Conservation (phyloP, 306 rosid species). For the Phaseolus lunatus region DNA sequence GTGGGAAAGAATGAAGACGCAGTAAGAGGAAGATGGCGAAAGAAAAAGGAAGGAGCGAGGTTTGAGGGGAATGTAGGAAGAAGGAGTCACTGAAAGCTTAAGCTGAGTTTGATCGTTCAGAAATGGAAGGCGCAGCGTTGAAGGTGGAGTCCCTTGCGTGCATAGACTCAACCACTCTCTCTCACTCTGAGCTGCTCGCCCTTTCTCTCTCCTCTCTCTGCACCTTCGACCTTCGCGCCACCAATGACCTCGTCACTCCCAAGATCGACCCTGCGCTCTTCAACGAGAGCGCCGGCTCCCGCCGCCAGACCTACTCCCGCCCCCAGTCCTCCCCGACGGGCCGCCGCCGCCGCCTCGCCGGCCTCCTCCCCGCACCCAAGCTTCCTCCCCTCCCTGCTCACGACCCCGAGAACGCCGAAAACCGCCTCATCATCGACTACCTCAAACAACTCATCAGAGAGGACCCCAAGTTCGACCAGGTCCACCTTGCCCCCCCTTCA, state of each 20-base stretch:
- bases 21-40: too few relatives aligned
- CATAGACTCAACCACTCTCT: conserved; percentile 64
- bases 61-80: too few relatives aligned
- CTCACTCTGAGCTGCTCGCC: conserved; percentile 73
- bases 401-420: conserved; percentile 65
- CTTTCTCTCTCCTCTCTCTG: conserved; percentile 72
- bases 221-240: conserved; percentile 47
- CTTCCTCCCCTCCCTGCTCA: conserved; percentile 50
- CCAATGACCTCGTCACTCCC: conserved; percentile 56
- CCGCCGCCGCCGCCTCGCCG: conserved; percentile 72
- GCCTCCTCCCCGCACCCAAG: conserved; percentile 58
- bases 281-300: conserved; percentile 85
- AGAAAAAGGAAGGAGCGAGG: neutral
- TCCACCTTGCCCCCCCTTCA: conserved; percentile 43
- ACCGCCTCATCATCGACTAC: conserved; percentile 64
- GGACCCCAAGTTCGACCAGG: conserved; percentile 72
- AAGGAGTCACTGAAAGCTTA: too few relatives aligned
- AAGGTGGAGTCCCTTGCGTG: conserved; percentile 51
- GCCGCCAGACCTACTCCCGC: conserved; percentile 80
- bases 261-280: conserved; percentile 71
- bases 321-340: conserved; percentile 52
- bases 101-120: too few relatives aligned
- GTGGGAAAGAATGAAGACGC: too few relatives aligned
- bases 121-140: neutral
- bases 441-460: conserved; percentile 64